Base-by-base conservation (phyloP, 306 rosid species). In the Pachyrhizus erosus region DNA sequence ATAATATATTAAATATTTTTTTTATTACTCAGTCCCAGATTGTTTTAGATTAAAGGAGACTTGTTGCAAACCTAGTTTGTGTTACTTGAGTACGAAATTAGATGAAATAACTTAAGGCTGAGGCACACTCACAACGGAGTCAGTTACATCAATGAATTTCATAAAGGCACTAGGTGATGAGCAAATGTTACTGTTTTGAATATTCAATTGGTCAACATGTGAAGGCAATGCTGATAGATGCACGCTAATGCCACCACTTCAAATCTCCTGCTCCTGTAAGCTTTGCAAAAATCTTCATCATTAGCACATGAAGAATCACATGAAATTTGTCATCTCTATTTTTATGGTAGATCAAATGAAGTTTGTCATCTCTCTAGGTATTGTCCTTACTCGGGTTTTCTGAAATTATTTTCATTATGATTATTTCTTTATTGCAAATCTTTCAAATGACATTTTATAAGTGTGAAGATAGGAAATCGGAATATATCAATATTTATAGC, bases 391-490 rank as follows among this genome's bases (percentile, higher is more conserved):
- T 21, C 39, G 5, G 20, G 4, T 21, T 20, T 20, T 18, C 26
- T 20, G 1, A 55, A 21, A 55, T 55, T 18, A 55, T 55, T 55
- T 5, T 7, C 39, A 5, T 55, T 55, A 51, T 51, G 6, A 17
- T 7, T 13, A 18, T 55, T 20, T 8, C 26, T 21, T 55, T 21
- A 55, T 14, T 55, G 0, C 11, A 52, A 55, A 55, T 55, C 62
- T 55, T 27, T 23, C 64, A 21, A 21, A 1, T 9, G 31, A 21
- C 15, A 52, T 52, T 49, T 49, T 17, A 5, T 49, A 42, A 17
- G 9, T 64, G 81, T 33, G 58, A 84, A 26, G 88, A 75, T 55
- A 80, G 87, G 80, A 65, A 73, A 89, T 82, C 75, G 52, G 13
- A 75, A 43, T 51, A 76, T 79, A 14, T 49, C 60, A 9, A 79